Evolutionary conservation across 2,329 filamentous ascomycete genomes (phyloP).

Genomic region (Cladorrhinum sp.): DNA sequence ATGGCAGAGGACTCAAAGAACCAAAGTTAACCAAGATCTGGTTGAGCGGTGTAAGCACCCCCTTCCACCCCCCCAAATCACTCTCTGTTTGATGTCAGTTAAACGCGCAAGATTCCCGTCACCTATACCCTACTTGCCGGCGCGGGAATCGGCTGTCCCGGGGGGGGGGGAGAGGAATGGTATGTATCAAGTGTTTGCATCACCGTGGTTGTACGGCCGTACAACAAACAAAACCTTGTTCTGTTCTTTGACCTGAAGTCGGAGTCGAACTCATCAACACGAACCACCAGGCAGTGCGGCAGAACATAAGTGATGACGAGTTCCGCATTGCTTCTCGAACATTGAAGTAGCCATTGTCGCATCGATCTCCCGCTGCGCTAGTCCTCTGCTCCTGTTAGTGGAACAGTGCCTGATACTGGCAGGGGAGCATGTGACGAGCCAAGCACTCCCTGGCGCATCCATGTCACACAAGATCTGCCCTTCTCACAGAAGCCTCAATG

Average conservation of each 20-base stretch:
- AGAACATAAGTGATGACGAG: neutral
- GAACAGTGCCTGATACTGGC: neutral
- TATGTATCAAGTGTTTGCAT: neutral
- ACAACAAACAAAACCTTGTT: neutral
- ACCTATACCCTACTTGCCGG: neutral
- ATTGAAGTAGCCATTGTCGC: neutral
- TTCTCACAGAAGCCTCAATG: neutral
- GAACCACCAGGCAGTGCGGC: neutral
- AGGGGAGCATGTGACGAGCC: constrained; percentile 7
- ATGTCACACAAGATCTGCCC: constrained; percentile 14
- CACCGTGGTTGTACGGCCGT: constrained; percentile 1
- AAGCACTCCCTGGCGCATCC: constrained; percentile 1
- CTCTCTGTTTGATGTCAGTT: neutral
- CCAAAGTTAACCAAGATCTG: neutral
- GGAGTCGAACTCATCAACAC: neutral
- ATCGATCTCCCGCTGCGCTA: constrained; percentile 10
- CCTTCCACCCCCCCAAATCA: too few species aligned
- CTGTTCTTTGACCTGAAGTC: neutral
- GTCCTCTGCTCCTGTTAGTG: neutral
- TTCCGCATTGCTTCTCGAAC: constrained; percentile 1
- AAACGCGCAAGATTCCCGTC: neutral
- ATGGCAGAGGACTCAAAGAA: neutral
- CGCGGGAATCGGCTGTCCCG: neutral
- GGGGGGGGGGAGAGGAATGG: neutral
- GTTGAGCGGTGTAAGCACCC: neutral